Evolutionary conservation across 2,329 filamentous ascomycete species (phyloP), one percentile per base, ranked within the genome.

Genomic region (Xylaria hypoxylon): DNA sequence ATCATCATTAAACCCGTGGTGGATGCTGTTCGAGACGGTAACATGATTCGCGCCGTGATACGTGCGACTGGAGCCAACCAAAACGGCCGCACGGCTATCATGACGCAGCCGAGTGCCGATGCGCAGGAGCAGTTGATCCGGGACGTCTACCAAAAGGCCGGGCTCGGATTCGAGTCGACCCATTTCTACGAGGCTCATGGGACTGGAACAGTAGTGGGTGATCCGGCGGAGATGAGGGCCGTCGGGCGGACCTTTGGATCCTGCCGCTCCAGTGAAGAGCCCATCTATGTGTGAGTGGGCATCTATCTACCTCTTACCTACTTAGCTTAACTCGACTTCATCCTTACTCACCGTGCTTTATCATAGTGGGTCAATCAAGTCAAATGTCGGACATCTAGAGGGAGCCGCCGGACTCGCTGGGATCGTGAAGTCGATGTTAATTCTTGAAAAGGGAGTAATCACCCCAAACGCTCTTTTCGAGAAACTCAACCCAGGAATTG

Each of bases 381-480:
- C 38, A 0, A 64, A 60, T 26, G 19, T 64, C 2, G 62, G 62
- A 1, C 62, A 64, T 7, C 11, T 52, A 1, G 62, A 64, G 7
- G 55, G 55, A 0, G 4, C 2, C 1, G 35, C 19, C 3, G 62
- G 56, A 0, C 45, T 59, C 19, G 62, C 62, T 7, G 38, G 47
- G 1, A 24, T 64, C 2, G 3, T 64, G 2, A 64, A 60, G 13
- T 2, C 28, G 4, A 50, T 64, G 1, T 10, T 64, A 6, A 5
- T 45, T 19, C 55, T 64, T 2, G 62, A 64, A 31, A 60, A 22
- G 8, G 55, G 55, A 3, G 7, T 64, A 1, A 64, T 64, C 15
- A 24, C 50, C 2, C 61, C 53, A 1, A 64, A 35, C 17, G 55
- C 48, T 2, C 6, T 24, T 11, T 31, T 60, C 31, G 56, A 65